Conservation (phyloP, 352 stramenopile species). For the Phytophthora tubulina region DNA sequence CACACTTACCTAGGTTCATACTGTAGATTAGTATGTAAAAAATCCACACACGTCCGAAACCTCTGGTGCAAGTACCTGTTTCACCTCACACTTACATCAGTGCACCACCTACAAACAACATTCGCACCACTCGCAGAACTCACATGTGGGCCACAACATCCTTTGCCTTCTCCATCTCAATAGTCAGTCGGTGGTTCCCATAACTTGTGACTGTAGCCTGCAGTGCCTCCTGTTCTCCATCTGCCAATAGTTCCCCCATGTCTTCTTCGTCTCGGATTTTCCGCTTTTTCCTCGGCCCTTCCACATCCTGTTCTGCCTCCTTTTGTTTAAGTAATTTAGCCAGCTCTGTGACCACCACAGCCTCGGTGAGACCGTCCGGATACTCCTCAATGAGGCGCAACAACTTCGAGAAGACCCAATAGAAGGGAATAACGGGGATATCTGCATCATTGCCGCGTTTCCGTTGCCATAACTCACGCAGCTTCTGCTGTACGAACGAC, state of each 20-base stretch:
- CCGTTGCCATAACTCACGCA: constrained; percentile 51
- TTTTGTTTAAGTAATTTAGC: constrained; percentile 52
- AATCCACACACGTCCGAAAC: constrained; percentile 59
- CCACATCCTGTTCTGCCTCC: constrained; percentile 18
- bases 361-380: constrained; percentile 73
- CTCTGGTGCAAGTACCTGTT: constrained; percentile 73
- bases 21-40: constrained; percentile 34
- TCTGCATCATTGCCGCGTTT: constrained; percentile 38
- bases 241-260: constrained; percentile 47
- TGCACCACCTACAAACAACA: background rate
- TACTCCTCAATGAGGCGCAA: constrained; percentile 70
- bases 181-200: constrained; percentile 50
- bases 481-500: constrained; percentile 45
- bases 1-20: constrained; percentile 33
- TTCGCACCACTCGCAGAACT: constrained; percentile 4
- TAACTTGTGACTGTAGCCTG: constrained; percentile 44
- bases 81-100: background rate
- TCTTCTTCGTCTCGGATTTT: constrained; percentile 44
- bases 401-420: constrained; percentile 68
- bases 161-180: constrained; percentile 40
- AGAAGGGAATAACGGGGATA: constrained; percentile 46
- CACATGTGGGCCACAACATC: constrained; percentile 42
- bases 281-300: constrained; percentile 9
- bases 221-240: constrained; percentile 56
- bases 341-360: constrained; percentile 71